Percentiles rank a stretch among this genome's conserved stretches.
These are phyloP conservation scores for Paramecium tetraurelia DNA, from an alignment of 73 alveolate genomes.

Conservation along the genomic window DNA sequence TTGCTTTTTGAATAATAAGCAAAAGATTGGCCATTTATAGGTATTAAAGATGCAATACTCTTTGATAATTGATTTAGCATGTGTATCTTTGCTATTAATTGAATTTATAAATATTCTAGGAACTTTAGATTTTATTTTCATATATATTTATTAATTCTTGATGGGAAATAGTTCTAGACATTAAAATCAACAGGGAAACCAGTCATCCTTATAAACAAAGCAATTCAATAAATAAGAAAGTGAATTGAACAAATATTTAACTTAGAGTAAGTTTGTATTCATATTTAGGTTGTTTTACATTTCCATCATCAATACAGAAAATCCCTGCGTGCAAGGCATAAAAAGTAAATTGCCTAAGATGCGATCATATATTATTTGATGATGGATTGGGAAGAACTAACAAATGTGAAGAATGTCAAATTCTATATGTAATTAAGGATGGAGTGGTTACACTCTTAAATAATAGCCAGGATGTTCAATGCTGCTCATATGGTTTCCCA, in stretches of 20 bases:
- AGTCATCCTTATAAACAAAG: neutral
- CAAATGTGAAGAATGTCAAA: neutral
- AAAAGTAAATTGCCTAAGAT: neutral
- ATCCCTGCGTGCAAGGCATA: neutral
- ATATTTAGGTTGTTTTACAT: neutral
- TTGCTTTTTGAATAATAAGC: too few species aligned
- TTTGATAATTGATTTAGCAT: neutral
- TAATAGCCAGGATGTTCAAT: neutral
- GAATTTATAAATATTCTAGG: neutral
- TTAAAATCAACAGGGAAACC: neutral
- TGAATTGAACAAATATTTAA: neutral
- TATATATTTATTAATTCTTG: neutral
- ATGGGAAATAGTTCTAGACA: neutral
- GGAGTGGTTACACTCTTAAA: neutral
- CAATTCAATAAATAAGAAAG: neutral
- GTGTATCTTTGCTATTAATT: neutral
- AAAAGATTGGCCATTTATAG: too few species aligned
- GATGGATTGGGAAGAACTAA: conserved; percentile 32
- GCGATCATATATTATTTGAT: neutral
- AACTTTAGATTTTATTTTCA: neutral
- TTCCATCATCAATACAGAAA: neutral
- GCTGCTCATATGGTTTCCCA: neutral
- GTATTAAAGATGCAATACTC: neutral
- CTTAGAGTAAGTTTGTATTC: neutral
- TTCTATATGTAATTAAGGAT: neutral